Evolutionary conservation across 805 yeast species (phyloP).

Genomic region (Metschnikowia sp.): DNA sequence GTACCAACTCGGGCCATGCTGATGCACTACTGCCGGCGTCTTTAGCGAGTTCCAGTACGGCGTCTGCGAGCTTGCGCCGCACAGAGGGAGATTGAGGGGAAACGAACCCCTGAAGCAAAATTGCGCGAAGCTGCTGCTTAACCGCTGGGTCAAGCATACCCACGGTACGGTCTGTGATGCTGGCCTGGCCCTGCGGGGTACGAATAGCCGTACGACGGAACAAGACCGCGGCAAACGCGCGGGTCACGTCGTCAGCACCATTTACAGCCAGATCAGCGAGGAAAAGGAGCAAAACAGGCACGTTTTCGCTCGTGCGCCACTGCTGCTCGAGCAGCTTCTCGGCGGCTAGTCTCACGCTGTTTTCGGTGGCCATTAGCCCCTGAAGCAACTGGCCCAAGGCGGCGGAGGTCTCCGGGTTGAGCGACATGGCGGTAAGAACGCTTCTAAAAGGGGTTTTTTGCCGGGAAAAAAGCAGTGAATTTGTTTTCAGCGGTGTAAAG

Average conservation of each 20-base stretch:
- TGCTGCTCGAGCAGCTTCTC: conserved; percentile 68
- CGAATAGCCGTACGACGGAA: conserved; percentile 83
- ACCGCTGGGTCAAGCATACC: conserved; percentile 63
- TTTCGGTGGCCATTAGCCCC: conserved; percentile 78
- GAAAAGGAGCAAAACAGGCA: conserved; percentile 69
- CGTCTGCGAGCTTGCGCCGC: conserved; percentile 91
- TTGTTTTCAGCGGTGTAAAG: too few relatives aligned
- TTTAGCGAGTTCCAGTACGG: conserved; percentile 84
- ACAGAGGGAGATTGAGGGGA: conserved; percentile 67
- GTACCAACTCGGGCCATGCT: conserved; percentile 76
- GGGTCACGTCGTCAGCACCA: conserved; percentile 57
- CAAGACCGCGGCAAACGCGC: conserved; percentile 71
- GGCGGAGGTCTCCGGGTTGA: conserved; percentile 6
- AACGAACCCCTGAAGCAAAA: conserved; percentile 71
- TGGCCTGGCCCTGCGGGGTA: conserved; percentile 64
- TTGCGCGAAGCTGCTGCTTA: conserved; percentile 56
- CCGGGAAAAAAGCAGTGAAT: too few relatives aligned
- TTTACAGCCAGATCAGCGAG: conserved; percentile 74
- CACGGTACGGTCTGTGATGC: conserved; percentile 72
- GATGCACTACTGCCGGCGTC: conserved; percentile 47
- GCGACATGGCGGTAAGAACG: background rate
- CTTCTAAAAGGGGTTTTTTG: background rate
- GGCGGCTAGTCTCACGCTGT: conserved; percentile 69
- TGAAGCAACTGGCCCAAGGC: conserved; percentile 15
- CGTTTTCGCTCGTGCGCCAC: conserved; percentile 69